These are phyloP conservation scores for Speleostelium caveatum DNA, from an alignment of 78 protist species.

Conservation along the genomic window DNA sequence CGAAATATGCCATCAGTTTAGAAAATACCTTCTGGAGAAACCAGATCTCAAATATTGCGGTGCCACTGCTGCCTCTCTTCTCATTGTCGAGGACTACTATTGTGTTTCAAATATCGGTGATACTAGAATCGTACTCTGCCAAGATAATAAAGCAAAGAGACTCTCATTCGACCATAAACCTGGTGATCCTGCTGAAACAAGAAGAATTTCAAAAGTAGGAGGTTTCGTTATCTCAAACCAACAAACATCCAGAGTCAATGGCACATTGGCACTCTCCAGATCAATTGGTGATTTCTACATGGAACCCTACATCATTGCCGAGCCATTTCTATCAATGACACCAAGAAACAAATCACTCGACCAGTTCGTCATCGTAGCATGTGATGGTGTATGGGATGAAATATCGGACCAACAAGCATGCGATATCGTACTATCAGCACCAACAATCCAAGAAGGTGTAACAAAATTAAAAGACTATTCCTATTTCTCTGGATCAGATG, in stretches of 20 bases:
- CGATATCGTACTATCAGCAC: slow-evolving; percentile 34
- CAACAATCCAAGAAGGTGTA: slow-evolving; percentile 29
- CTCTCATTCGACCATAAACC: slow-evolving; percentile 91
- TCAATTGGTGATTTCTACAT: slow-evolving; percentile 89
- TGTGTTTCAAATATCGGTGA: slow-evolving; percentile 92
- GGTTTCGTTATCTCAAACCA: slow-evolving; percentile 79
- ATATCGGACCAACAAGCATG: slow-evolving; percentile 88
- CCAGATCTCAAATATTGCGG: slow-evolving; percentile 82
- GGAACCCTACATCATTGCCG: slow-evolving; percentile 78
- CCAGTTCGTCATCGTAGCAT: slow-evolving; percentile 88
- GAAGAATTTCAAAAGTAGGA: slow-evolving; percentile 83
- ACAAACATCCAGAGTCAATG: slow-evolving; percentile 82
- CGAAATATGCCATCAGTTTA: slow-evolving; percentile 35
- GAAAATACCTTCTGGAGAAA: slow-evolving; percentile 8
- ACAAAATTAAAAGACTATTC: slow-evolving; percentile 50
- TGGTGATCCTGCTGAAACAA: slow-evolving; percentile 79
- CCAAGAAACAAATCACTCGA: slow-evolving; percentile 6
- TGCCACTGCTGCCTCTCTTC: slow-evolving; percentile 85
- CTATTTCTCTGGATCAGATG: slow-evolving; percentile 74
- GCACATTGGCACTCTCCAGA: slow-evolving; percentile 88
- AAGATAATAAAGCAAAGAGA: slow-evolving; percentile 72
- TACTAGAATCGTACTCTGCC: slow-evolving; percentile 87
- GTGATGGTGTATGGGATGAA: slow-evolving; percentile 97
- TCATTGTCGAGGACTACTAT: slow-evolving; percentile 43
- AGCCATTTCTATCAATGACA: slow-evolving; percentile 49